phyloP scores from a whole-genome alignment of 2,329 filamentous ascomycete genomes.

The Biscogniauxia marginata region DNA sequence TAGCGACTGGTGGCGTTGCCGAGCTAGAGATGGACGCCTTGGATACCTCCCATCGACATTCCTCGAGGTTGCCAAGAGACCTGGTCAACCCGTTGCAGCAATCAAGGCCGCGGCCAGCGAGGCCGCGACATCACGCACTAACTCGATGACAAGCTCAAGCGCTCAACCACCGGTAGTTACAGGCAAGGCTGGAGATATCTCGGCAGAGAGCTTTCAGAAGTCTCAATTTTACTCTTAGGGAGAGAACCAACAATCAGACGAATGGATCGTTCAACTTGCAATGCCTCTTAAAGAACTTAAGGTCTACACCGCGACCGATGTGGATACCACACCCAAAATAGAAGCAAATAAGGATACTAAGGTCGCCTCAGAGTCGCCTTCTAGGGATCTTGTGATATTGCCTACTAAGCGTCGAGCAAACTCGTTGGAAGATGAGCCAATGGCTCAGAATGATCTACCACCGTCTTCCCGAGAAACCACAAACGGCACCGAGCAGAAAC shows the following conservation, averaged over 20 bases:
- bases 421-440: not conserved
- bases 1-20: slow-evolving; percentile 96
- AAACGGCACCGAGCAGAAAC: not conserved
- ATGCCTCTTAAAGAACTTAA: not conserved
- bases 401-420: not conserved
- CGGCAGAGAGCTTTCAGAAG: slow-evolving; percentile 56
- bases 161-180: slow-evolving; percentile 35
- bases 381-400: not conserved
- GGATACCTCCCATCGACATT: slow-evolving; percentile 93
- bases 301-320: not conserved
- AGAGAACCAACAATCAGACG: not conserved
- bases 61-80: slow-evolving; percentile 68
- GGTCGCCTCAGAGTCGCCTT: not conserved
- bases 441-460: not conserved
- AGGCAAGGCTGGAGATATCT: slow-evolving; percentile 52
- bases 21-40: slow-evolving; percentile 82
- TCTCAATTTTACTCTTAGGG: slow-evolving; percentile 56
- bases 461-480: not conserved
- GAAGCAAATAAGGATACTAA: not conserved
- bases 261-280: not conserved
- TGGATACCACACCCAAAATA: not conserved
- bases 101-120: slow-evolving; percentile 51
- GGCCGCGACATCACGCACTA: slow-evolving; percentile 41
- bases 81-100: slow-evolving; percentile 49
- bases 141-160: slow-evolving; percentile 48